A percentile compares a stretch with the other conserved stretches of the same genome.
These are phyloP conservation scores for Lactarius akahatsu DNA, from an alignment of 768 basidiomycete genomes.

Conservation along the genomic window DNA sequence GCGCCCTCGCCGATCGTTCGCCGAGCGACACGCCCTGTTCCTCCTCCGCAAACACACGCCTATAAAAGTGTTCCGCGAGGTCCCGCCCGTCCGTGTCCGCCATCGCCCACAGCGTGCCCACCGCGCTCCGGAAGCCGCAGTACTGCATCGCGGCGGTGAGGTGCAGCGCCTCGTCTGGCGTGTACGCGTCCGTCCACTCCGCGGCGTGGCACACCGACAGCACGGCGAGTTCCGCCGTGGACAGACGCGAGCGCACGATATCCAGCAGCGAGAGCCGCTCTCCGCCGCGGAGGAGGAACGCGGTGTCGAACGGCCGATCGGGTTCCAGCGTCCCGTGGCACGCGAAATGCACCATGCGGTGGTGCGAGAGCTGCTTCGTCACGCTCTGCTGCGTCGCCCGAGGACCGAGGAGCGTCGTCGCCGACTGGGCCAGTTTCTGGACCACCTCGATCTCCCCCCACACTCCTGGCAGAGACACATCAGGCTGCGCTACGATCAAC, in stretches of 20 bases:
- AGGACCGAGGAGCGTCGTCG: too few species aligned
- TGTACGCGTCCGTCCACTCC: constrained; percentile 7
- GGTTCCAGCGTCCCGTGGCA: constrained; percentile 19
- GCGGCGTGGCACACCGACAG: constrained; percentile 25
- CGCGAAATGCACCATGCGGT: constrained; percentile 17
- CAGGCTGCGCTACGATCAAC: constrained; percentile 10
- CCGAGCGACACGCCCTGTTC: not conserved
- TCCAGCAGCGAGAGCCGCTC: constrained; percentile 16
- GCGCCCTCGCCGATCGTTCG: constrained; percentile 6
- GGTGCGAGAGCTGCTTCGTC: too few species aligned
- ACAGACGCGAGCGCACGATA: constrained; percentile 11
- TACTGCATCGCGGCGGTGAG: constrained; percentile 28
- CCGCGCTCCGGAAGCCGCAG: constrained; percentile 19
- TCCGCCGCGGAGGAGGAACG: constrained; percentile 3
- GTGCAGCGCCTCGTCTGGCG: constrained; percentile 26
- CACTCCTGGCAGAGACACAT: constrained; percentile 10
- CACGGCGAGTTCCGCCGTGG: constrained; percentile 18
- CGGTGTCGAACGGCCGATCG: constrained; percentile 11
- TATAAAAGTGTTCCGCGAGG: constrained; percentile 13
- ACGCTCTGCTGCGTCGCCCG: too few species aligned
- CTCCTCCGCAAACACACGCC: constrained; percentile 3
- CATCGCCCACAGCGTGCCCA: constrained; percentile 28
- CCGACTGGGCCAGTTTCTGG: not conserved
- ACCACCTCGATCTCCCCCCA: constrained; percentile 5
- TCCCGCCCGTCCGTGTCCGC: constrained; percentile 22